These are phyloP conservation scores for Aspergillus sclerotioniger DNA, from an alignment of 495 filamentous ascomycete species.

Conservation along the genomic window DNA sequence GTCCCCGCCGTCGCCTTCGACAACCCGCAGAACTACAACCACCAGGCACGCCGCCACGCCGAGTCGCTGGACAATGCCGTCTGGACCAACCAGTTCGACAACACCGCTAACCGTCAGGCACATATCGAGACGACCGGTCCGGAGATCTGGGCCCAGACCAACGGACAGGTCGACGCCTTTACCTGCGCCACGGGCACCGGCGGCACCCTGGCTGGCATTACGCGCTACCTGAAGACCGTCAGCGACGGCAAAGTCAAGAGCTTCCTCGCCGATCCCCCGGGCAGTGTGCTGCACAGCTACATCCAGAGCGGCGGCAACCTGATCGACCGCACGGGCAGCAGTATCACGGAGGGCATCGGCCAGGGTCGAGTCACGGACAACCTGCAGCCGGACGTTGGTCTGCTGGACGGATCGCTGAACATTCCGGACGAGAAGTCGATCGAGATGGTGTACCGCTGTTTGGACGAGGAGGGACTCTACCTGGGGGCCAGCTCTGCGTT, in stretches of 20 bases:
- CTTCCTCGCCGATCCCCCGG: constrained; percentile 91
- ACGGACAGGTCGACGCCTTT: constrained; percentile 85
- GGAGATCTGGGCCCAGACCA: constrained; percentile 95
- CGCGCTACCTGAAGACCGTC: constrained; percentile 81
- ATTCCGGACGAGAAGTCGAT: constrained; percentile 92
- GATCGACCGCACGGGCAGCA: constrained; percentile 75
- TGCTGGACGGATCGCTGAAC: constrained; percentile 82
- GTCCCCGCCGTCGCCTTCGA: constrained; percentile 97
- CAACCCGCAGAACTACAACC: constrained; percentile 95
- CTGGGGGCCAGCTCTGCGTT: constrained; percentile 90
- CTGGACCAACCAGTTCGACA: constrained; percentile 99
- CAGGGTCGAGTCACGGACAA: constrained; percentile 98
- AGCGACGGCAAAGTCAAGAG: constrained; percentile 80
- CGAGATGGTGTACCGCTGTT: constrained; percentile 95
- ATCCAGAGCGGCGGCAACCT: constrained; percentile 82
- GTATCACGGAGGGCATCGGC: constrained; percentile 96
- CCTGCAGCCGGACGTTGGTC: constrained; percentile 75
- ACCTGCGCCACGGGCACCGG: constrained; percentile 93
- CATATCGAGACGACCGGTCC: constrained; percentile 97
- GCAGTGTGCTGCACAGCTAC: constrained; percentile 88
- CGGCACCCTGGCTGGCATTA: constrained; percentile 87
- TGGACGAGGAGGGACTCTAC: constrained; percentile 96
- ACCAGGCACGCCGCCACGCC: constrained; percentile 87
- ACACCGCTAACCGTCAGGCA: constrained; percentile 86
- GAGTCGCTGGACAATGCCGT: constrained; percentile 84